Evolutionary conservation across 352 stramenopile species (phyloP).

Genomic region (Pythium phragmitis): DNA sequence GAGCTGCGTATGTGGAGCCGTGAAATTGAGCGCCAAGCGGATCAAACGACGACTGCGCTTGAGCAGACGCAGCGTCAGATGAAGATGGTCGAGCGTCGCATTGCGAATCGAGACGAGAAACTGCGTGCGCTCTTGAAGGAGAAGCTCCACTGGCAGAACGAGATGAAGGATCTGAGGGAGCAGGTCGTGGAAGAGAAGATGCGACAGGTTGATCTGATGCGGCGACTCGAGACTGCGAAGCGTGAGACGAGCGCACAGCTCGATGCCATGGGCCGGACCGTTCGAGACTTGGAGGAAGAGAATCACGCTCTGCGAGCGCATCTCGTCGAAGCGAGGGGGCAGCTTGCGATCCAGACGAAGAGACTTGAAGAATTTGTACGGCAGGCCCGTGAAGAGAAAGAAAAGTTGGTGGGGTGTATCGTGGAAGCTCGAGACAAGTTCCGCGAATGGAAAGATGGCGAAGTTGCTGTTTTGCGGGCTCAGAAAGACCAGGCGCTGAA

Average conservation of each 20-base stretch:
- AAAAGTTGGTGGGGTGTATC: slow-evolving; percentile 49
- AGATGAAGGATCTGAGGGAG: slow-evolving; percentile 53
- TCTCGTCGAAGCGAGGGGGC: slow-evolving; percentile 39
- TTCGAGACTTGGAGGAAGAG: slow-evolving; percentile 39
- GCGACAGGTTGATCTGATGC: slow-evolving; percentile 62
- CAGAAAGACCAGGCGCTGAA: slow-evolving; percentile 49
- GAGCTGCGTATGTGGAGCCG: slow-evolving; percentile 58
- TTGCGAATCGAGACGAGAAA: slow-evolving; percentile 65
- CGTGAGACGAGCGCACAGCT: slow-evolving; percentile 40
- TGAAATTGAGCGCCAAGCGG: slow-evolving; percentile 48
- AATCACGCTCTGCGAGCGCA: slow-evolving; percentile 43
- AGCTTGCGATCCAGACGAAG: slow-evolving; percentile 42
- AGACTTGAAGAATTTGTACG: slow-evolving; percentile 48
- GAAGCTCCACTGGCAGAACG: slow-evolving; percentile 69
- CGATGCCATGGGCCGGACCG: slow-evolving; percentile 33
- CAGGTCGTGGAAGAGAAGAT: slow-evolving; percentile 75
- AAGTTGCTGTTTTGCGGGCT: slow-evolving; percentile 35
- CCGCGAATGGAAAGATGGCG: slow-evolving; percentile 63
- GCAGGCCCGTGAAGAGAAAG: slow-evolving; percentile 57
- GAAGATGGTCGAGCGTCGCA: slow-evolving; percentile 51
- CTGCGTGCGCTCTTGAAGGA: slow-evolving; percentile 59
- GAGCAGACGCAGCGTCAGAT: slow-evolving; percentile 59
- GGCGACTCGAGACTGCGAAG: slow-evolving; percentile 51
- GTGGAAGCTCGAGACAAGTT: slow-evolving; percentile 57
- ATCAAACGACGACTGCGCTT: slow-evolving; percentile 44